Percentiles rank a stretch among this genome's conserved stretches.
These are phyloP conservation scores for Trichophyton schoenleinii DNA, from an alignment of 2,329 filamentous ascomycete genomes.

Conservation along the genomic window DNA sequence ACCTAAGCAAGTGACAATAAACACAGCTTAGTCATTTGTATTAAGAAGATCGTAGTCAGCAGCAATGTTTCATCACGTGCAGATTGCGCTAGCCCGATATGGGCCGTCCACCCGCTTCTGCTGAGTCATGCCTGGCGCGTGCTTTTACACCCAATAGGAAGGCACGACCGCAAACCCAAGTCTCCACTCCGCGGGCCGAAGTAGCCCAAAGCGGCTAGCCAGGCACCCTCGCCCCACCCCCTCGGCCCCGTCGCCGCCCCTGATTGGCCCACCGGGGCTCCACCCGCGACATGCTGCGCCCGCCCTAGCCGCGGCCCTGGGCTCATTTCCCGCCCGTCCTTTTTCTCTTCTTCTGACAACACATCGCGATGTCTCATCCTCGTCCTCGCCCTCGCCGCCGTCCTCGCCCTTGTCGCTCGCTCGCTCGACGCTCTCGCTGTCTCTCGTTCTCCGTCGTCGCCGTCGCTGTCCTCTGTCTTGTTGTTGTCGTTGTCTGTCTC, in stretches of 20 bases:
- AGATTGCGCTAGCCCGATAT: neutral
- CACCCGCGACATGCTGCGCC: neutral
- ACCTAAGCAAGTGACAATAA: no score
- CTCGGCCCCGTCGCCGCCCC: neutral
- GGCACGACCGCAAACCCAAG: neutral
- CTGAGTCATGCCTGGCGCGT: neutral
- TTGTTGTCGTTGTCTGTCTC: neutral
- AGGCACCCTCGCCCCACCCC: neutral
- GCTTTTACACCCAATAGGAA: neutral
- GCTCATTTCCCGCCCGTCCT: conserved; percentile 1
- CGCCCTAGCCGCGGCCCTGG: conserved; percentile 1
- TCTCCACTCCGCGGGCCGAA: neutral
- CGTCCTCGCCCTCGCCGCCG: neutral
- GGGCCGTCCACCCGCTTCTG: neutral
- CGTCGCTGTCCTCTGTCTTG: neutral
- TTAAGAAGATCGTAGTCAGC: no score
- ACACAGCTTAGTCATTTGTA: no score
- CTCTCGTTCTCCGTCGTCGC: neutral
- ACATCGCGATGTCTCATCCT: neutral
- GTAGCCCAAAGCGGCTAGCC: neutral
- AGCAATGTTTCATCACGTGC: neutral
- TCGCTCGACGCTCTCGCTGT: neutral
- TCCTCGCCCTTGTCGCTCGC: neutral
- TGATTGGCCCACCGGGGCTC: neutral
- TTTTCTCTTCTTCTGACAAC: neutral